Evolutionary conservation across 371 early-diverging fungal genomes (phyloP).

Genomic region (Apophysomyces sp.): DNA sequence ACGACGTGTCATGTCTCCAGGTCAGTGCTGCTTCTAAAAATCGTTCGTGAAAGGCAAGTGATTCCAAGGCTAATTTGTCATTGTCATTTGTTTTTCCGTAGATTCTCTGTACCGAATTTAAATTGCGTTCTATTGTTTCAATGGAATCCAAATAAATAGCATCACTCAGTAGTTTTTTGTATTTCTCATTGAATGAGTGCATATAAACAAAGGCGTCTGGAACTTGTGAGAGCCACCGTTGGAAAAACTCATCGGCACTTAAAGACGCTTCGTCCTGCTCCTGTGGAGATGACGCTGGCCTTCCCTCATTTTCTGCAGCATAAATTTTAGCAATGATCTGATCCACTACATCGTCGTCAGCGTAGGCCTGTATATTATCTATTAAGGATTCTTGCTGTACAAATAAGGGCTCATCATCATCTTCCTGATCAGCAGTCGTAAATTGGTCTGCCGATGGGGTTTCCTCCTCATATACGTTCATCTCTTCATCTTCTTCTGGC

Average conservation of each 20-base stretch:
- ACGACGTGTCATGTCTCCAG: constrained; percentile 22
- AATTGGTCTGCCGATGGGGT: not conserved
- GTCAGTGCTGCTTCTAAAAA: constrained; percentile 31
- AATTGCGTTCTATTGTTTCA: constrained; percentile 18
- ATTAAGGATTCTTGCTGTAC: not conserved
- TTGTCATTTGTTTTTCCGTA: constrained; percentile 48
- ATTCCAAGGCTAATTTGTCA: constrained; percentile 38
- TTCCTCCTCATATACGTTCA: not conserved
- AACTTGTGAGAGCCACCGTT: constrained; percentile 27
- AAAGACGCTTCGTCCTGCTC: not conserved
- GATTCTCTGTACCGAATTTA: constrained; percentile 33
- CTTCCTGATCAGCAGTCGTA: constrained; percentile 10
- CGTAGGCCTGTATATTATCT: constrained; percentile 44
- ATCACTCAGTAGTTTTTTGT: constrained; percentile 38
- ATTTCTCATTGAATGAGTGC: constrained; percentile 40
- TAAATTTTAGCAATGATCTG: constrained; percentile 57
- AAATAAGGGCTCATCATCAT: constrained; percentile 33
- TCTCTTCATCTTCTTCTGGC: constrained; percentile 13
- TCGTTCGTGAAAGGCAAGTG: constrained; percentile 37
- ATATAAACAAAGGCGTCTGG: constrained; percentile 43
- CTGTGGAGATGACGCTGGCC: not conserved
- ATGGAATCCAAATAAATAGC: constrained; percentile 41
- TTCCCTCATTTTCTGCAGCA: constrained; percentile 11
- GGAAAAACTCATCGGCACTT: constrained; percentile 13
- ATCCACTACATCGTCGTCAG: constrained; percentile 54